Base-by-base conservation (phyloP, 495 filamentous ascomycete genomes). In the Annulohypoxylon moriforme region DNA sequence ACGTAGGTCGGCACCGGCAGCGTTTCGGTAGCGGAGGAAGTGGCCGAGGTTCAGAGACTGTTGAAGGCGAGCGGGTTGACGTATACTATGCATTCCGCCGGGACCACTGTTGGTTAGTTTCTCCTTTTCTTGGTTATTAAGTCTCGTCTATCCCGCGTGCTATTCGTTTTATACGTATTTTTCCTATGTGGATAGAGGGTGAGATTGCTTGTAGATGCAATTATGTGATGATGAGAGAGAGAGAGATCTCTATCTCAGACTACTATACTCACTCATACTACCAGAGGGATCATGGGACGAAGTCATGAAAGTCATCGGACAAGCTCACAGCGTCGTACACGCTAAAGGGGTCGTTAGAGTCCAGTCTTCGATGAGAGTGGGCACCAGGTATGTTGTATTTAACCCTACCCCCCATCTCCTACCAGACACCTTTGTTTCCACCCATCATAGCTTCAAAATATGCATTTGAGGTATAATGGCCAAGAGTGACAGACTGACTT, bases 231-330 rank as follows among this genome's bases (percentile, higher is more conserved):
- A 40, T 40, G 36, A 40, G 36, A 40, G 36, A 40, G n/a, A 20
- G 50, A 47, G 20, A 33, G 1, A 31, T 29, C 29, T 57, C 24
- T 55, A 60, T 16, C n/a, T n/a, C 6, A 8, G 20, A 18, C 18
- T 33, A 8, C 22, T 27, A 0, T 27, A 18, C 60, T 44, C 31
- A 59, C 18, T 44, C 20, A 29, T 36, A 29, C 4, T 22, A 57
- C 42, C 14, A 96, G 95, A 98, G 80, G 95, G 96, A 14, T 85
- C 90, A 25, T 98, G 95, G 95, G 93, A 96, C 68, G 86, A 91
- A 44, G 94, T 97, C 33, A 94, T 96, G 87, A 85, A 81, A 61
- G 86, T 96, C 14, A 94, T 99, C 78, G 96, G 96, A 5, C 93
- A 97, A 80, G 93, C 93, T 14, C 96, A 99, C 81, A 87, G 85